Base-by-base conservation (phyloP, 2,329 filamentous ascomycete genomes). In the Talaromyces marneffei region DNA sequence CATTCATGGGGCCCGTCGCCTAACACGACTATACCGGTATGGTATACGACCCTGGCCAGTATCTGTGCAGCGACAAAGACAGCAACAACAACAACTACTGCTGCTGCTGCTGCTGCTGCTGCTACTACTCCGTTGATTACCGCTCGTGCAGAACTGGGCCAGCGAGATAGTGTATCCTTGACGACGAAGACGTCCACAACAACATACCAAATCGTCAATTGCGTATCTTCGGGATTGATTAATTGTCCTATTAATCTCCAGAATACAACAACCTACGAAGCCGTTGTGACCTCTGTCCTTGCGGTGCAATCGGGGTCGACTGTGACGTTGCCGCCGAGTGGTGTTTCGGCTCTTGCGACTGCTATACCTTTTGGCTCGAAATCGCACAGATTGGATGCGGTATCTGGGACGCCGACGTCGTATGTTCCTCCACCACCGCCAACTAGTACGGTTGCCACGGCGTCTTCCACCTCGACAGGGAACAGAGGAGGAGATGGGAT, bases 231-330 rank as follows among this genome's bases (percentile, higher is more conserved):
- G 0, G 78, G 75, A 0, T 60, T 82, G 0, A 65, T 78, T 33
- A 78, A 81, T 65, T 86, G 83, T 63, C 83, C 84, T 0, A 76
- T 69, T 0, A 82, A 80, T 0, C 71, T 80, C 14, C 82, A 83
- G 66, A 77, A 69, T 14, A 80, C 81, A 1, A 74, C 69, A 0
- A 27, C 54, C 5, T 29, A 33, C 23, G 14, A 50, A 31, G 23
- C 54, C 2, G 79, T 74, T 0, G 70, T 69, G 16, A 82, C 79
- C 0, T 65, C 77, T 1, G 71, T 76, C 1, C 78, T 79, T 0
- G 67, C 77, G 1, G 70, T 83, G 2, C 67, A 75, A 0, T 71
- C 74, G 0, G 78, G 80, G 0, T 63, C 70, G 0, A 70, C 77
- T 0, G 27, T 31, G 33, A 77, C 74, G 0, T 83, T 79, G 64